phyloP scores from a whole-genome alignment of 495 filamentous ascomycete species.

The Pseudoneurospora amorphoporcata region DNA sequence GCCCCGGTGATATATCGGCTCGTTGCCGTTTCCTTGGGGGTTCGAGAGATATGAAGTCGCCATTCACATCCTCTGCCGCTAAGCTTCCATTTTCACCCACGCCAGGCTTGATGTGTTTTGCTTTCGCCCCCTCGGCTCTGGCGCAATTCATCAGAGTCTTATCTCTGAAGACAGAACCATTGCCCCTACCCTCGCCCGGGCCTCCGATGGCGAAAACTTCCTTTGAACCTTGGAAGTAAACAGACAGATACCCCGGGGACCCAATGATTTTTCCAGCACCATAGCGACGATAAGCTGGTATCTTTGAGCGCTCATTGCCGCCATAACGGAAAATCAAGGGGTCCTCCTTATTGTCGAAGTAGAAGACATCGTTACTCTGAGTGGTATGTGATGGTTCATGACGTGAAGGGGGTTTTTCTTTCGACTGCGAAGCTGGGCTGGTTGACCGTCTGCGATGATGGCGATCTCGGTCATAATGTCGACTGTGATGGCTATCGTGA shows the following conservation, averaged over 20 bases:
- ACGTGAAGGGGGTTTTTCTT: background rate
- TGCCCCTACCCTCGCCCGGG: slow-evolving; percentile 10
- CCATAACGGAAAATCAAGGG: slow-evolving; percentile 35
- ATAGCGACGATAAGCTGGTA: slow-evolving; percentile 33
- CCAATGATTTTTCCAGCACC: slow-evolving; percentile 32
- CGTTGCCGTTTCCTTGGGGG: slow-evolving; percentile 33
- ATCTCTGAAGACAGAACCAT: slow-evolving; percentile 28
- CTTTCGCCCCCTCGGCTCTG: slow-evolving; percentile 13
- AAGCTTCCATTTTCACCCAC: background rate
- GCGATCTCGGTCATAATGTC: background rate
- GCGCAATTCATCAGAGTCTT: slow-evolving; percentile 20
- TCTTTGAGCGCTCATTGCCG: slow-evolving; percentile 25
- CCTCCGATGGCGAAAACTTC: slow-evolving; percentile 27
- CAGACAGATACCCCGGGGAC: slow-evolving; percentile 21
- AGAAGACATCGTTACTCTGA: slow-evolving; percentile 17
- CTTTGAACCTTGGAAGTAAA: slow-evolving; percentile 23
- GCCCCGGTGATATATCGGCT: slow-evolving; percentile 9
- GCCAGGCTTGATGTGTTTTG: slow-evolving; percentile 18
- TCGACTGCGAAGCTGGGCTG: background rate
- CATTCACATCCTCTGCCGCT: background rate
- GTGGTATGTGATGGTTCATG: background rate
- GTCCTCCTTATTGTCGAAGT: slow-evolving; percentile 34
- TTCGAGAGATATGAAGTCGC: slow-evolving; percentile 30
- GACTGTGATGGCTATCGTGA: background rate
- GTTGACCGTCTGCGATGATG: background rate